A percentile compares a stretch with the other conserved stretches of the same genome.
These are phyloP conservation scores for Arabis hirsuta DNA, from an alignment of 345 rosid species.

Conservation along the genomic window DNA sequence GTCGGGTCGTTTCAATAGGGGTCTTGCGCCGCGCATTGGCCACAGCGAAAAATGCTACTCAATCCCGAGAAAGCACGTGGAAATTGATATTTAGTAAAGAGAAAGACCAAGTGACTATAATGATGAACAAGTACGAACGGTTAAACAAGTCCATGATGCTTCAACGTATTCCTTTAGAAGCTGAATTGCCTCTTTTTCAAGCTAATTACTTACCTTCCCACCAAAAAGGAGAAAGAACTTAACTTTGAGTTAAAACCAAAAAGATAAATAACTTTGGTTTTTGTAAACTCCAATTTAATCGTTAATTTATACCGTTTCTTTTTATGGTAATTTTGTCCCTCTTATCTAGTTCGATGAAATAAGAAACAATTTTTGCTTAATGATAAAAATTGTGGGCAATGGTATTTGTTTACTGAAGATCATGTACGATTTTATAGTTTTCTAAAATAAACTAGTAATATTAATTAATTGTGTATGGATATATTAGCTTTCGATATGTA, in stretches of 20 bases:
- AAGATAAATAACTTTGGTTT: too few relatives aligned
- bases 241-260: not conserved
- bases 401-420: too few relatives aligned
- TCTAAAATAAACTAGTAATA: too few relatives aligned
- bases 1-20: too few relatives aligned
- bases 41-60: not conserved
- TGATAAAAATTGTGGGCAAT: not conserved
- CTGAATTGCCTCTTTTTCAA: conserved; percentile 18
- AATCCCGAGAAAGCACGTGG: not conserved
- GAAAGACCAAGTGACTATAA: not conserved
- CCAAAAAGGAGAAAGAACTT: not conserved
- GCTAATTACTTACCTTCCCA: not conserved
- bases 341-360: not conserved
- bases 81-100: not conserved
- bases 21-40: conserved; percentile 15
- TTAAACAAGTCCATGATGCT: conserved; percentile 7
- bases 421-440: too few relatives aligned
- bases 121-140: conserved; percentile 21
- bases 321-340: not conserved
- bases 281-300: not conserved
- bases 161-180: conserved; percentile 17
- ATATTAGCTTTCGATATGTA: too few relatives aligned
- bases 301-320: conserved; percentile 12
- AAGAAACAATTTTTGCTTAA: not conserved
- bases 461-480: too few relatives aligned